These are phyloP conservation scores for Rhexocercosporidium sp. DNA, from an alignment of 2,329 filamentous ascomycete genomes.

Conservation along the genomic window DNA sequence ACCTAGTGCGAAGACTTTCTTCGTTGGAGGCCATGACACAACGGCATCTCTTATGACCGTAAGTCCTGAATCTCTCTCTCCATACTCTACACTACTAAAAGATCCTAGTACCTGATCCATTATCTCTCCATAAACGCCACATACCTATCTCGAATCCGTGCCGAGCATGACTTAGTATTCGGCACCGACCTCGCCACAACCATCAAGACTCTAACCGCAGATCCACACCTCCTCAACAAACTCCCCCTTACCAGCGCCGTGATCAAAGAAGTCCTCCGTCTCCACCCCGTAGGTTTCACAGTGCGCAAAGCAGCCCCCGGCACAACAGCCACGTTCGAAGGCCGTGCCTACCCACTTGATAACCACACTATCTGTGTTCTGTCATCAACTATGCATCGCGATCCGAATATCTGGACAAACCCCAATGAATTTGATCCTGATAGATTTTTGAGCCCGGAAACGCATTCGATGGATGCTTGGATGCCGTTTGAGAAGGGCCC, in stretches of 20 bases:
- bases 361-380: constrained; percentile 22
- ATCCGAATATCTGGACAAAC: constrained; percentile 46
- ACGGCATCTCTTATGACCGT: constrained; percentile 27
- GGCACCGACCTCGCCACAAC: constrained; percentile 14
- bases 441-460: constrained; percentile 47
- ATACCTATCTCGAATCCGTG: constrained; percentile 19
- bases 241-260: constrained; percentile 26
- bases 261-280: constrained; percentile 29
- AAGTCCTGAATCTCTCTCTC: not conserved
- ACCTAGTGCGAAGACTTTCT: constrained; percentile 26
- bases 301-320: constrained; percentile 17
- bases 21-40: constrained; percentile 29
- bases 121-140: constrained; percentile 25
- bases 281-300: constrained; percentile 25
- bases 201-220: constrained; percentile 7
- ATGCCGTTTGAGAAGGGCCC: constrained; percentile 60
- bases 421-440: constrained; percentile 54
- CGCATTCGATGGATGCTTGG: constrained; percentile 51
- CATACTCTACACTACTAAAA: not conserved
- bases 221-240: constrained; percentile 25
- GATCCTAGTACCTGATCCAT: constrained; percentile 22
- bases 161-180: constrained; percentile 24
- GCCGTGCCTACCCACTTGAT: constrained; percentile 19
- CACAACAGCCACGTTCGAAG: constrained; percentile 20
- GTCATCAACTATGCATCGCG: constrained; percentile 42